These are phyloP conservation scores for Ephemerocybe angulata DNA, from an alignment of 768 basidiomycete genomes.

Conservation along the genomic window DNA sequence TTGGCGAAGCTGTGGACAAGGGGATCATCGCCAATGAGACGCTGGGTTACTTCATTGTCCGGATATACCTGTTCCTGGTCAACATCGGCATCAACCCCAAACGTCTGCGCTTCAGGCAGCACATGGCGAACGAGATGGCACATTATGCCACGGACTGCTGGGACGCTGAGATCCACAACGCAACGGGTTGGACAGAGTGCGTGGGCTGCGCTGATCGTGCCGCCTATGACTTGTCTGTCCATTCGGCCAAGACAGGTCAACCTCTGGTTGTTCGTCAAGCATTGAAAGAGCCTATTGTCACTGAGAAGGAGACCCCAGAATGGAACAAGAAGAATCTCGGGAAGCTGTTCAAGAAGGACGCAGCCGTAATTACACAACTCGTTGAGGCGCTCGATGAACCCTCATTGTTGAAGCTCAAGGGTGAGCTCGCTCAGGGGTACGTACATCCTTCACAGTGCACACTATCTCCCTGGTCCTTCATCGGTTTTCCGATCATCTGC, in stretches of 20 bases:
- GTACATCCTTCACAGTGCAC: constrained; percentile 18
- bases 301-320: constrained; percentile 73
- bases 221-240: constrained; percentile 93
- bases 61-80: constrained; percentile 84
- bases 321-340: constrained; percentile 89
- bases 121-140: constrained; percentile 99
- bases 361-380: constrained; percentile 57
- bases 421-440: constrained; percentile 72
- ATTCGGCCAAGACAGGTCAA: constrained; percentile 78
- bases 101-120: constrained; percentile 91
- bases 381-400: constrained; percentile 67
- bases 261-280: constrained; percentile 83
- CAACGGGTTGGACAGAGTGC: constrained; percentile 93
- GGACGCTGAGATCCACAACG: constrained; percentile 97
- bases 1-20: constrained; percentile 85
- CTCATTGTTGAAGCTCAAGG: constrained; percentile 61
- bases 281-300: constrained; percentile 79
- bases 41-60: constrained; percentile 93
- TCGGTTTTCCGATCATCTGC: constrained; percentile 4
- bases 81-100: constrained; percentile 86
- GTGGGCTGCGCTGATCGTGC: constrained; percentile 98
- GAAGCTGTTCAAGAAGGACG: constrained; percentile 84
- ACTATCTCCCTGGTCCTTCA: constrained; percentile 1
- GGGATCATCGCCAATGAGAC: constrained; percentile 95
- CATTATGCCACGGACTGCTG: constrained; percentile 99